phyloP scores from a whole-genome alignment of 495 filamentous ascomycete species.

The Penicillium nucicola region DNA sequence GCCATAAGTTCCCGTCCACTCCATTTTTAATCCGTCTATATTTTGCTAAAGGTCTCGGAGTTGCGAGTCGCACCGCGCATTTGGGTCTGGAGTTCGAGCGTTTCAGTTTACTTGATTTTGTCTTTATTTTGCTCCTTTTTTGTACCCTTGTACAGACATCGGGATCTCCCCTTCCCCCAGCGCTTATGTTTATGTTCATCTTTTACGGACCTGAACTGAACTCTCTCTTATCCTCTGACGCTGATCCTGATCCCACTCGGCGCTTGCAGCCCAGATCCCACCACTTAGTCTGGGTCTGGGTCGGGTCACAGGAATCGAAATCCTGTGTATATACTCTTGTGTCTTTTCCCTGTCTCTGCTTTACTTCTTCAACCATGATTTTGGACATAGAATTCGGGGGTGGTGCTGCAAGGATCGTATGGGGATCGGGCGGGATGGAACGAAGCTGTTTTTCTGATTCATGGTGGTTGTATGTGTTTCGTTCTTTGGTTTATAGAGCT shows the following conservation, averaged over 20 bases:
- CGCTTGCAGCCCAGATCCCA: conserved; percentile 1
- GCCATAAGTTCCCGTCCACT: conserved; percentile 30
- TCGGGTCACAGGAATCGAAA: background rate
- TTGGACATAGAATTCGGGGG: conserved; percentile 14
- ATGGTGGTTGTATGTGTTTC: background rate
- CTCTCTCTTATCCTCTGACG: no score
- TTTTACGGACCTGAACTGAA: background rate
- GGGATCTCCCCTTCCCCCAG: background rate
- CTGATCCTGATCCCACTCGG: conserved; percentile 1
- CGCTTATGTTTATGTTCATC: background rate
- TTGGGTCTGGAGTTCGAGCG: conserved; percentile 28
- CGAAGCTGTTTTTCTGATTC: background rate
- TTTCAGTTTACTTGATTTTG: conserved; percentile 9
- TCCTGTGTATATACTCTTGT: conserved; percentile 16
- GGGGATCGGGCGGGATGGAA: no score
- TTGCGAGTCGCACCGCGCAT: conserved; percentile 20
- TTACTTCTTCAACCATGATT: background rate
- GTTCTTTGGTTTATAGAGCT: conserved; percentile 12
- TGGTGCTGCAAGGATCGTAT: background rate
- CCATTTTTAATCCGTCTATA: conserved; percentile 9
- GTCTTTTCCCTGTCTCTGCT: background rate
- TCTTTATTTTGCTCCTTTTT: background rate
- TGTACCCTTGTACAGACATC: conserved; percentile 1
- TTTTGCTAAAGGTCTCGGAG: conserved; percentile 8
- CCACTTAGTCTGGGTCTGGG: background rate